Base-by-base conservation (phyloP, 257 asterid genomes). In the Forsythia viridissima region DNA sequence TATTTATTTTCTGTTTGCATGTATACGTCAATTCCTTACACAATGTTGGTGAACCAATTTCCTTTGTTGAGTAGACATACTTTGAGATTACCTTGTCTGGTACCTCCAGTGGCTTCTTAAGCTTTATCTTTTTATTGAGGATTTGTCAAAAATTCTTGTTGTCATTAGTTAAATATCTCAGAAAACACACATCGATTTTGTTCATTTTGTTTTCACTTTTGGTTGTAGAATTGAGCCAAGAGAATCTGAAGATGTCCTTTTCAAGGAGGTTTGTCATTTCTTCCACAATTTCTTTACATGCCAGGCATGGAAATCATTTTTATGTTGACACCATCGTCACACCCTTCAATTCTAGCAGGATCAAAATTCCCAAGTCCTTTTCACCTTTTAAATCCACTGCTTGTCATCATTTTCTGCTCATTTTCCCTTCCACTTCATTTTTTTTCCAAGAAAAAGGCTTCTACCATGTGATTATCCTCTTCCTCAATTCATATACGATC, bases 201-300 rank as follows among this genome's bases (percentile, higher is more conserved):
- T 65, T 59, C 65, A 52, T 48, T 8, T n/a, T 38, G 34, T 8
- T 77, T 77, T 78, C 42, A 77, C 13, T 16, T 76, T 82, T 69
- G 77, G 75, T 71, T 77, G 80, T 93, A 94, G 98, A 93, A 79
- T 91, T 93, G 82, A 86, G 99, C 90, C 92, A 97, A 7, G 98
- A 91, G 99, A 94, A 87, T 90, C 98, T 52, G 97, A 93, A 83
- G 99, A 94, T 84, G 96, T 93, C 82, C 98, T 93, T 74, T 94
- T 94, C 90, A 91, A 94, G 87, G 99, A 94, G 98, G 99, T 92
- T 46, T 39, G 84, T 38, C 46, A 30, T 51, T 55, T 84, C 72
- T 80, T 40, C 36, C 52, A 84, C 41, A 48, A 69, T 82, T 55
- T 41, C 67, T 77, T 67, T 43, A 34, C 66, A 48, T 61, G 34